Conservation (phyloP, 805 yeast species). For the Komagataella pseudopastoris region DNA sequence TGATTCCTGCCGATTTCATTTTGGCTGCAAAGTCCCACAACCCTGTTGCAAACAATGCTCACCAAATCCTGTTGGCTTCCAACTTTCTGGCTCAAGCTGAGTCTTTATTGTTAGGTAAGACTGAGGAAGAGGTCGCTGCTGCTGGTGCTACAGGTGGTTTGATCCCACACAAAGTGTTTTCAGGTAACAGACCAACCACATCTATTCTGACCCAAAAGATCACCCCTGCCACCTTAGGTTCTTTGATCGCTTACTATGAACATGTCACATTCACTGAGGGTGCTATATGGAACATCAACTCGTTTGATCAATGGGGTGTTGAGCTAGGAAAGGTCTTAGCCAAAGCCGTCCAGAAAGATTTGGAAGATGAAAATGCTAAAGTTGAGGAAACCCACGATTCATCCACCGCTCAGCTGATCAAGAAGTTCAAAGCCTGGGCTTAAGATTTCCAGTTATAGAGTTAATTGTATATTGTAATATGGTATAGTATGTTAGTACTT, state of each 20-base stretch:
- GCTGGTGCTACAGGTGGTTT: slow-evolving; percentile 84
- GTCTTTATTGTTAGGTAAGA: slow-evolving; percentile 94
- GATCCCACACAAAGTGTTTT: slow-evolving; percentile 91
- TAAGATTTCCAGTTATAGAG: slow-evolving; percentile 3
- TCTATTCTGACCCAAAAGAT: slow-evolving; percentile 90
- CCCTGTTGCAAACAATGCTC: slow-evolving; percentile 88
- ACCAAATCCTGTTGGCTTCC: slow-evolving; percentile 97
- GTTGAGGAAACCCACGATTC: slow-evolving; percentile 63
- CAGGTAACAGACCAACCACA: slow-evolving; percentile 98
- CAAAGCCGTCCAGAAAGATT: slow-evolving; percentile 85
- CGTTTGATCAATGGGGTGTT: slow-evolving; percentile 99
- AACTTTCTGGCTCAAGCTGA: slow-evolving; percentile 98
- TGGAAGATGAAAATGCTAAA: slow-evolving; percentile 38
- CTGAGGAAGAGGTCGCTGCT: slow-evolving; percentile 64
- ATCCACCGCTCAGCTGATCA: slow-evolving; percentile 85
- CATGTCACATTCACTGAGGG: slow-evolving; percentile 97
- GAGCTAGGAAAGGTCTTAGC: slow-evolving; percentile 98
- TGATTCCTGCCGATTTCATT: slow-evolving; percentile 94
- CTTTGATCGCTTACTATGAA: slow-evolving; percentile 96
- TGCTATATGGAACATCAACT: slow-evolving; percentile 98
- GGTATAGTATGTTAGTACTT: neutral
- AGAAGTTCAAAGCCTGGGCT: slow-evolving; percentile 86
- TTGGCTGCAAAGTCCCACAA: slow-evolving; percentile 96
- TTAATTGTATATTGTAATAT: neutral
- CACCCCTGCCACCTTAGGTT: slow-evolving; percentile 93